phyloP scores from a whole-genome alignment of 1,139 yeast genomes.

The Debaryomycetaceae sp. region DNA sequence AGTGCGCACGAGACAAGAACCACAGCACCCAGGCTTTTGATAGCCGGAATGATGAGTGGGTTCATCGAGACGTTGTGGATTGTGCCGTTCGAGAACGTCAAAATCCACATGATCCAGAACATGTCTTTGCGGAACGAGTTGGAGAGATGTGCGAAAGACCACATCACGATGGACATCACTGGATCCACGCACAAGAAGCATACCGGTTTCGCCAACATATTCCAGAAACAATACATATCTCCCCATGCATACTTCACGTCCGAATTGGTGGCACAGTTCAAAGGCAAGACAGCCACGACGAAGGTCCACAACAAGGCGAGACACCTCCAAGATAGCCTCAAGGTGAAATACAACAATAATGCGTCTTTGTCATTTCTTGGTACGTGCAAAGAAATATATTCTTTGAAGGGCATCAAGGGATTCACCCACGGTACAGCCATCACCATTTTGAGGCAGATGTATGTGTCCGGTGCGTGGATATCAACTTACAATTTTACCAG shows the following conservation, averaged over 20 bases:
- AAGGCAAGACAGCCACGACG: constrained; percentile 20
- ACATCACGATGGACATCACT: constrained; percentile 24
- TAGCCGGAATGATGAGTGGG: constrained; percentile 88
- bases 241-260: constrained; percentile 43
- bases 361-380: constrained; percentile 56
- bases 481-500: constrained; percentile 77
- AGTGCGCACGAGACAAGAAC: constrained; percentile 38
- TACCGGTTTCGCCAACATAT: constrained; percentile 21
- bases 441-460: constrained; percentile 73
- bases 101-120: constrained; percentile 81
- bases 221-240: constrained; percentile 37
- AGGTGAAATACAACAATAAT: constrained; percentile 40
- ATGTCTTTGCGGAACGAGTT: constrained; percentile 37
- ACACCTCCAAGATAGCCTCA: constrained; percentile 22
- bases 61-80: constrained; percentile 75
- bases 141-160: constrained; percentile 16
- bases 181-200: constrained; percentile 25
- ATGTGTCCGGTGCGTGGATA: constrained; percentile 78
- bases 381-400: constrained; percentile 63
- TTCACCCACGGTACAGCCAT: constrained; percentile 80
- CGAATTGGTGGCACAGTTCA: constrained; percentile 30
- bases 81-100: constrained; percentile 88
- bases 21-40: constrained; percentile 67
- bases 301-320: constrained; percentile 15
- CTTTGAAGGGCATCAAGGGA: constrained; percentile 71